A percentile compares a stretch with the other conserved stretches of the same genome.
Conservation (phyloP, 805 yeast genomes). For the Pichia phayaonensis region DNA sequence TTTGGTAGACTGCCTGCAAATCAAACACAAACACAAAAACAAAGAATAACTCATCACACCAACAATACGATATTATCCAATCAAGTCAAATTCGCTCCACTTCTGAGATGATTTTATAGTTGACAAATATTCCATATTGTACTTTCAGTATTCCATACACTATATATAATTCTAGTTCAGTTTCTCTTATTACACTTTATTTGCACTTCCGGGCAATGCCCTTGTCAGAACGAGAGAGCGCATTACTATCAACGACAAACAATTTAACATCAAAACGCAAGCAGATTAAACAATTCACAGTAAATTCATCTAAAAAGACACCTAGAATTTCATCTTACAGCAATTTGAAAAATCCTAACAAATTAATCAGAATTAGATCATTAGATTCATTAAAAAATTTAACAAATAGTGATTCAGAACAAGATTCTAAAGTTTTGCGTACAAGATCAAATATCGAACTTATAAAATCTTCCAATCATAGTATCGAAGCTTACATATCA, state of each 20-base stretch:
- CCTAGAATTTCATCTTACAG: slow-evolving; percentile 30
- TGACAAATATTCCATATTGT: not conserved
- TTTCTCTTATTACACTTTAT: not conserved
- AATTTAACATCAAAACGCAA: slow-evolving; percentile 16
- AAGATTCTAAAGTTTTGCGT: not conserved
- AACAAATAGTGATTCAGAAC: not conserved
- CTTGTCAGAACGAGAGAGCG: not conserved
- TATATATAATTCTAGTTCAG: not conserved
- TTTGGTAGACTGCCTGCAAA: no score
- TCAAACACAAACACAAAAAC: not conserved
- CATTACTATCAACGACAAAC: not conserved
- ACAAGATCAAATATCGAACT: not conserved
- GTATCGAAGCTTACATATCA: not conserved
- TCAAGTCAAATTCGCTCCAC: not conserved
- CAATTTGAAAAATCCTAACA: slow-evolving; percentile 23
- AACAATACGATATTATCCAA: not conserved
- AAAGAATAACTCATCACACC: no score
- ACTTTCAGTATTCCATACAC: not conserved
- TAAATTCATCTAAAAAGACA: slow-evolving; percentile 21
- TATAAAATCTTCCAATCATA: no score
- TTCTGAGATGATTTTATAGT: not conserved
- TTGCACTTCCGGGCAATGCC: not conserved
- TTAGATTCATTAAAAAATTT: not conserved
- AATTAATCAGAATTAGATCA: slow-evolving; percentile 25
- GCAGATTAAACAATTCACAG: slow-evolving; percentile 27